Evolutionary conservation across 352 stramenopile genomes (phyloP), one percentile per base, ranked within the genome.

Genomic region (Phytopythium helicoides): DNA sequence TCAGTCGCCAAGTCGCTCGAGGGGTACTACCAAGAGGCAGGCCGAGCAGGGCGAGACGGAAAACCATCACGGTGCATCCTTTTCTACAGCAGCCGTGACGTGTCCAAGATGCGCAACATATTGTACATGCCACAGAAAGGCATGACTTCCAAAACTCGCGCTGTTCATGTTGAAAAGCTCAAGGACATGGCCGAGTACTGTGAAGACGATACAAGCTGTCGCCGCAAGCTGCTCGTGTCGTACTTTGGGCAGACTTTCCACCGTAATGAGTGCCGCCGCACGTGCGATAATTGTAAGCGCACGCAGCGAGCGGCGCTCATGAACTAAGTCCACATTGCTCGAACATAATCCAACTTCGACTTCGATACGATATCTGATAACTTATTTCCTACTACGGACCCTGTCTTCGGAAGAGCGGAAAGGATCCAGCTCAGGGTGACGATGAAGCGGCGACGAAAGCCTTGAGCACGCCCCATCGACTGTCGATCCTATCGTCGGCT

Each of bases 21-120:
- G 71, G 95, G 89, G 7, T 99, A 99, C 72, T 99, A 98, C 73
- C 97, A 99, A 69, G 96, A 99, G 71, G 92, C 87, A 5, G 97
- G 97, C 3, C 82, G 97, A 21, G 97, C 92, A 2, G 97, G 97
- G 2, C 82, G 97, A 51, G 97, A 99, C 65, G 97, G 97, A 9
- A 64, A 93, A 6, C 76, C 92, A 11, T 89, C 87, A 38, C 86
- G 96, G 47, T 98, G 94, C 57, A 79, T 96, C 34, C 44, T 98
- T 15, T 95, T 97, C 50, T 98, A 97, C 69, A 83, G 76, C 39
- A 61, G 66, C 19, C 70, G 75, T 11, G 94, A 98, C 56, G 74
- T 96, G 7, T 71, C 66, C 48, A 89, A 84, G 60, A 87, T 95
- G 74, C 80, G 81, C 36, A 84, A 67, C 40, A 93, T 95, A 42